Evolutionary conservation across 768 basidiomycete genomes (phyloP), one percentile per base, ranked within the genome.

Genomic region (Mycena epipterygia): DNA sequence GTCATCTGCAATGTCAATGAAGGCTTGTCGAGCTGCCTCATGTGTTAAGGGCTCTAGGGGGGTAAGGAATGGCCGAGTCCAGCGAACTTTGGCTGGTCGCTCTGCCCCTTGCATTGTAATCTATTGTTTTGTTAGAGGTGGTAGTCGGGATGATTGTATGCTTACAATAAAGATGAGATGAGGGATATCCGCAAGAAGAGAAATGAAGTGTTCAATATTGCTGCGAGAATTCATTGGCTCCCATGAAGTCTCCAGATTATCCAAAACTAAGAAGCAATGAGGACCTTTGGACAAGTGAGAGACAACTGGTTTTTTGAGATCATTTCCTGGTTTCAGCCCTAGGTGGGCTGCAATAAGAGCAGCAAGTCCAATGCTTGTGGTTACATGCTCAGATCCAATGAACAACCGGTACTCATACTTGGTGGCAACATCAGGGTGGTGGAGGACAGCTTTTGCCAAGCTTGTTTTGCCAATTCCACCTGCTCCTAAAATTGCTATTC

Each of bases 51-150:
- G 61, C 12, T 13, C 1, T 19, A 63, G 29, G 3, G 61, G 49
- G 2, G 33, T 5, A 16, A 37, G 25, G 16, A 62, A 62, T 5
- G 60, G 60, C 0, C 16, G n/a, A 16, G 32, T 35, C 61, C 61
- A 63, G 4, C 23, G 25, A 17, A 63, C 49, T 14, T 63, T 63
- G 23, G 48, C 48, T 2, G 61, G 61, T 16, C 61, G 13, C n/a
- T 51, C 49, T 7, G 61, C 49, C 8, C 61, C 61, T 41, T 49
- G 49, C 61, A 63, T 63, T 21, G 61, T 63, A 5, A 63, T 41
- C 60, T 62, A 21, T 11, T 30, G 9, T 12, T 21, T 27, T 37
- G 2, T 48, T 23, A 48, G 44, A 27, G 17, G 5, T 11, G 46
- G 7, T 23, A 48, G 3, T 4, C 7, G 4, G 46, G 8, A 23